Conservation (phyloP, 139 green algal species). For the Coelastrella sp. region DNA sequence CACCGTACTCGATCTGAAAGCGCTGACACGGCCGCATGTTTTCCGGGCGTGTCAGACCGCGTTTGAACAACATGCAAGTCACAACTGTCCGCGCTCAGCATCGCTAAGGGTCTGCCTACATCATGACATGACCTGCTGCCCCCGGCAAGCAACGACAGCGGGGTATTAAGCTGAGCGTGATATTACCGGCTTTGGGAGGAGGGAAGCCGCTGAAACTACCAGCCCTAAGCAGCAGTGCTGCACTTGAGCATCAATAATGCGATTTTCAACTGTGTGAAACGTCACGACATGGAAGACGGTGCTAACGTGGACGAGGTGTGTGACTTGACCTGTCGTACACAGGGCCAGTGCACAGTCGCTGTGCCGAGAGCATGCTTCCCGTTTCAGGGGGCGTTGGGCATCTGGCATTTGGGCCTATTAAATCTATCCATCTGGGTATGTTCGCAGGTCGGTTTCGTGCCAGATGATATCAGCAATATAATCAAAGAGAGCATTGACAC, state of each 20-base stretch:
- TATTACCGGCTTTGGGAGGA: neutral
- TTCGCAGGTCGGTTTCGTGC: slow-evolving; percentile 79
- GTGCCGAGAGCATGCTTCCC: no score
- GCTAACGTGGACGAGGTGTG: slow-evolving; percentile 24
- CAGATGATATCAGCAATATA: slow-evolving; percentile 87
- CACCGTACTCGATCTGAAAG: no score
- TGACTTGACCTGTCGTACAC: neutral
- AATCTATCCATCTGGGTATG: neutral
- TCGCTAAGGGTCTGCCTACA: no score
- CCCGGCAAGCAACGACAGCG: no score
- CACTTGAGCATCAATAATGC: no score
- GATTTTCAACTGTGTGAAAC: neutral
- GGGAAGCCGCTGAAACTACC: neutral
- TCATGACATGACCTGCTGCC: no score
- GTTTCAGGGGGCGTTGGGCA: no score
- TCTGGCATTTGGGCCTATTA: neutral
- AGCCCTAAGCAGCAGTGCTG: neutral
- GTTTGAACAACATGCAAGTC: no score
- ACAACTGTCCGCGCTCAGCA: no score
- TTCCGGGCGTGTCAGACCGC: no score
- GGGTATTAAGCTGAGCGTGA: neutral
- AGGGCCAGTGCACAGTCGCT: neutral
- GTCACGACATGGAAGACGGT: neutral
- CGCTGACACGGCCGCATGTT: no score
- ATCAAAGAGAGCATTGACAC: slow-evolving; percentile 87